These are phyloP conservation scores for Diphasiastrum complanatum DNA, from an alignment of 83 land plant species.

Conservation along the genomic window DNA sequence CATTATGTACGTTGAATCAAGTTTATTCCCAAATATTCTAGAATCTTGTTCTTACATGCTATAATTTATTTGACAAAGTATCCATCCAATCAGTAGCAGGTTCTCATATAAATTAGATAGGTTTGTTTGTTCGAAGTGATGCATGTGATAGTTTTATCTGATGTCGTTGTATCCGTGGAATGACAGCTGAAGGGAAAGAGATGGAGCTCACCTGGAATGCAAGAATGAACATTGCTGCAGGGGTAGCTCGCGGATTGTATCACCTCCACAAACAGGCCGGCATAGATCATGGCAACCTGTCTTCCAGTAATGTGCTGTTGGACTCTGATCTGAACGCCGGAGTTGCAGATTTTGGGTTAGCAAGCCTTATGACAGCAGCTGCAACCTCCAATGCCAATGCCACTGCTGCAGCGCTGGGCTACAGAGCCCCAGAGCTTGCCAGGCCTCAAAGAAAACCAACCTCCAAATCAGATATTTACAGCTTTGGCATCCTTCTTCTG, in stretches of 20 bases:
- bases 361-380: conserved; percentile 70
- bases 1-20: no score
- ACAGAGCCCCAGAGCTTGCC: no score
- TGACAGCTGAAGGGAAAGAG: conserved; percentile 72
- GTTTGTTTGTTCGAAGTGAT: background rate
- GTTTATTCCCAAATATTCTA: no score
- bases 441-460: conserved; percentile 6
- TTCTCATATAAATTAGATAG: no score
- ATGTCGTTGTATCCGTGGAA: background rate
- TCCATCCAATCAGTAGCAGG: no score
- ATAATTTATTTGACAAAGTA: no score
- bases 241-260: conserved; percentile 56
- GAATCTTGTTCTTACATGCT: background rate
- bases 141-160: background rate
- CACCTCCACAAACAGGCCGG: conserved; percentile 60
- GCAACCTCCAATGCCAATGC: conserved; percentile 60
- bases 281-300: conserved; percentile 84
- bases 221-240: conserved; percentile 67
- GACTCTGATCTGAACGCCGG: conserved; percentile 50
- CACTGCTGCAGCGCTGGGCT: conserved; percentile 65
- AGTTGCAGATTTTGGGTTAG: conserved; percentile 76
- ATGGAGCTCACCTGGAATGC: conserved; percentile 68
- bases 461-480: conserved; percentile 7
- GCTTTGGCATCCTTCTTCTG: conserved; percentile 9
- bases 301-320: conserved; percentile 64